Conservation (phyloP, 2,329 filamentous ascomycete genomes). For the Beauveria sp. region DNA sequence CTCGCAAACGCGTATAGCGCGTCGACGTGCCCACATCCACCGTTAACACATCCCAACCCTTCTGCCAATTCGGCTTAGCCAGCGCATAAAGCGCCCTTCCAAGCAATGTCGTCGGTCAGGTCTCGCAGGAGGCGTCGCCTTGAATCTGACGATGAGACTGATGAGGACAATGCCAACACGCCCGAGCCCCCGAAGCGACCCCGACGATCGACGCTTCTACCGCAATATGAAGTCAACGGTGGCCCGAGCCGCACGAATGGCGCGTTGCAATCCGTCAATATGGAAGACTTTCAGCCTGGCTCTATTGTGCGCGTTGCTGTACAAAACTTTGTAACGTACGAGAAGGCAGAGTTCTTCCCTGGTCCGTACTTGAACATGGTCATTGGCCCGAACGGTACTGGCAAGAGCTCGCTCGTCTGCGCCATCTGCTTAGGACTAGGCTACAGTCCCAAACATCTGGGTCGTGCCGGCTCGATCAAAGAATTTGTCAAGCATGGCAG, state of each 20-base stretch:
- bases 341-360: conserved; percentile 80
- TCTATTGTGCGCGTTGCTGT: conserved; percentile 84
- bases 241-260: conserved; percentile 13
- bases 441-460: conserved; percentile 73
- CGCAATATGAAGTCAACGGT: not conserved
- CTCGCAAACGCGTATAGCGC: conserved; percentile 4
- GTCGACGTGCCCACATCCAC: not conserved
- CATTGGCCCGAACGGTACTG: conserved; percentile 96
- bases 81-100: not conserved
- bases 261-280: conserved; percentile 12
- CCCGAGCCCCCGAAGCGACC: conserved; percentile 29
- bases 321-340: conserved; percentile 91
- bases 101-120: conserved; percentile 21
- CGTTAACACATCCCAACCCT: not conserved
- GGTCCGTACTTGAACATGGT: conserved; percentile 97
- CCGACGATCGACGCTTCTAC: conserved; percentile 19
- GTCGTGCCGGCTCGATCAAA: conserved; percentile 73
- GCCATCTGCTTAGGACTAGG: conserved; percentile 91
- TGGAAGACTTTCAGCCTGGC: conserved; percentile 55
- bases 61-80: not conserved
- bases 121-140: conserved; percentile 37
- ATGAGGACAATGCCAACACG: conserved; percentile 21
- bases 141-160: conserved; percentile 31
- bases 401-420: conserved; percentile 95
- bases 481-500: conserved; percentile 93